These are phyloP conservation scores for Beauveria asiatica DNA, from an alignment of 2,329 filamentous ascomycete species.

Conservation along the genomic window DNA sequence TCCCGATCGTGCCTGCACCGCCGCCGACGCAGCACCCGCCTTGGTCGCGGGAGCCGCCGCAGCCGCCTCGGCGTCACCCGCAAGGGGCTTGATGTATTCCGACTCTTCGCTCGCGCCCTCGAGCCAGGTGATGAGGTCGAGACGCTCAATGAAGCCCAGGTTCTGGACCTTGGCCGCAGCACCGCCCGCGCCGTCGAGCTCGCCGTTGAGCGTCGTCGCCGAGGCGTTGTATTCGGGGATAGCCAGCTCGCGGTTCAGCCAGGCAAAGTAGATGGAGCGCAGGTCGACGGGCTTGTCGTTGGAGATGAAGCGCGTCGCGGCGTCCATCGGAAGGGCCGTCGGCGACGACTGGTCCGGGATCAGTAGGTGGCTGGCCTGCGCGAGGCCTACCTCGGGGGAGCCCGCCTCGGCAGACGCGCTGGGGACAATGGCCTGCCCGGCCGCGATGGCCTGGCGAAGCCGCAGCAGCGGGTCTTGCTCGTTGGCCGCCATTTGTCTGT, in stretches of 20 bases:
- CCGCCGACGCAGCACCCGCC: conserved; percentile 27
- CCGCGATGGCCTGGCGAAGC: conserved; percentile 73
- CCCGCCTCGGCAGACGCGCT: conserved; percentile 60
- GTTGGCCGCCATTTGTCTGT: conserved; percentile 44
- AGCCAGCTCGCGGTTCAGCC: conserved; percentile 83
- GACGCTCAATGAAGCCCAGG: conserved; percentile 79
- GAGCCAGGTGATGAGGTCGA: conserved; percentile 90
- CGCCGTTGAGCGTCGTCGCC: conserved; percentile 70
- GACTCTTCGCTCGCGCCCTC: conserved; percentile 83
- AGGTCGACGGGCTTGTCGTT: conserved; percentile 68
- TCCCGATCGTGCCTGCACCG: conserved; percentile 42
- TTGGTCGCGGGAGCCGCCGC: conserved; percentile 25
- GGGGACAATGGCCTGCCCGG: conserved; percentile 60
- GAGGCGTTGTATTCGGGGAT: conserved; percentile 88
- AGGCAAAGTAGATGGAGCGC: conserved; percentile 92
- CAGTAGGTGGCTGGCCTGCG: conserved; percentile 68
- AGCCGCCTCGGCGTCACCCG: conserved; percentile 48
- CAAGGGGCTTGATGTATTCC: conserved; percentile 83
- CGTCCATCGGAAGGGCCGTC: conserved; percentile 58
- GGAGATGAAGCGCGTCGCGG: conserved; percentile 81
- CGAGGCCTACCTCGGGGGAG: conserved; percentile 54
- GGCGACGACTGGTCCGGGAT: conserved; percentile 52
- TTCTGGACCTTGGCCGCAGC: conserved; percentile 61
- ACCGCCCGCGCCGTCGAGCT: conserved; percentile 55
- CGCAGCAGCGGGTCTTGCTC: conserved; percentile 73